Conservation (phyloP, 768 basidiomycete species). For the Mycena venus region DNA sequence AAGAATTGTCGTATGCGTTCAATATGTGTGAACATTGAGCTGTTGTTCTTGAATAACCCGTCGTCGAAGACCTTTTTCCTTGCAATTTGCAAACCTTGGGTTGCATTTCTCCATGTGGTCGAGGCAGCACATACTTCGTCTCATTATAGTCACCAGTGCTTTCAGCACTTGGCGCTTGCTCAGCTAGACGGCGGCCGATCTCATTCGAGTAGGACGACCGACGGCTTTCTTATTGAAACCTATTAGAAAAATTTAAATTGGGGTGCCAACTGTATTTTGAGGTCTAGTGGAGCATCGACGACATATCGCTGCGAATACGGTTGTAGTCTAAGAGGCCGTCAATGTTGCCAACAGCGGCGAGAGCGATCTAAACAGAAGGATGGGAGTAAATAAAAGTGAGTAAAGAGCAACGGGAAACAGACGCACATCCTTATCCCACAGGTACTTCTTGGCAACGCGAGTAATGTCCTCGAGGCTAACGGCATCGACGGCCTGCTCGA, state of each 20-base stretch:
- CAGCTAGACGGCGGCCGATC: too few relatives aligned
- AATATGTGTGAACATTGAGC: conserved; percentile 31
- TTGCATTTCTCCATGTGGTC: too few relatives aligned
- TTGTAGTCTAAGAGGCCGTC: conserved; percentile 97
- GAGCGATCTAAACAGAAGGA: conserved; percentile 67
- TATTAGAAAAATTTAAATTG: background rate
- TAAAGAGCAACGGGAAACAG: conserved; percentile 4
- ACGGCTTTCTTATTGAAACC: too few relatives aligned
- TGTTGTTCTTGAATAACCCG: too few relatives aligned
- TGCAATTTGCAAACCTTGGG: too few relatives aligned
- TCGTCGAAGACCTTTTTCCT: too few relatives aligned
- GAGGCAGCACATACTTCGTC: too few relatives aligned
- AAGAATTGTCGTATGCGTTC: conserved; percentile 1
- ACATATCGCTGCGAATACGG: conserved; percentile 87
- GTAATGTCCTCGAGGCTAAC: conserved; percentile 92
- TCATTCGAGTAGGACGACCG: too few relatives aligned
- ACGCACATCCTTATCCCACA: conserved; percentile 96
- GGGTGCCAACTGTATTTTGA: background rate
- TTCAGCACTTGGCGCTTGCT: too few relatives aligned
- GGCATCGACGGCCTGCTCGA: conserved; percentile 92
- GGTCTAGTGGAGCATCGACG: conserved; percentile 79
- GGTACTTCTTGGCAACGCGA: conserved; percentile 94
- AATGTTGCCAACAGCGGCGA: conserved; percentile 90
- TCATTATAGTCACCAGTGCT: too few relatives aligned
- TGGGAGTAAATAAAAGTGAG: conserved; percentile 5